These are phyloP conservation scores for Haplosporangium sp. DNA, from an alignment of 371 early-diverging fungal species.

Conservation along the genomic window DNA sequence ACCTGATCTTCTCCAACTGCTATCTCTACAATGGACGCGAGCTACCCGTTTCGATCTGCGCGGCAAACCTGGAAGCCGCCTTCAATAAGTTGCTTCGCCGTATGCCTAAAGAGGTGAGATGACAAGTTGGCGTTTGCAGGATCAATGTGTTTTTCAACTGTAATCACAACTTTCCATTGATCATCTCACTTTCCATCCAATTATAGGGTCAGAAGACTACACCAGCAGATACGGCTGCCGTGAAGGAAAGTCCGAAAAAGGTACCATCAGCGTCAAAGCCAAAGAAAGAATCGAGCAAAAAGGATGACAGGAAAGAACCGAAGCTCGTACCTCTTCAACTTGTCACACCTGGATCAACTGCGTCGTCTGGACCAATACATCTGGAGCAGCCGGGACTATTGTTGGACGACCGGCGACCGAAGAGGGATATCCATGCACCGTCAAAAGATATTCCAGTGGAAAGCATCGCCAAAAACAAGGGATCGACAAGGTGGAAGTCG, in stretches of 20 bases:
- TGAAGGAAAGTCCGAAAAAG: constrained; percentile 37
- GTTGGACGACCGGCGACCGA: constrained; percentile 71
- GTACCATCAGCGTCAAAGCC: constrained; percentile 27
- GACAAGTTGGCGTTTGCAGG: background rate
- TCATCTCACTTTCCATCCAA: background rate
- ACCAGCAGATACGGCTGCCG: constrained; percentile 8
- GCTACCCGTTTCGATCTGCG: constrained; percentile 79
- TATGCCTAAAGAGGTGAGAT: constrained; percentile 63
- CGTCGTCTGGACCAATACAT: background rate
- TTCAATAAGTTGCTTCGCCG: constrained; percentile 78
- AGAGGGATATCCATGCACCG: constrained; percentile 80
- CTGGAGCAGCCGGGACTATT: constrained; percentile 25
- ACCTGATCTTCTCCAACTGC: constrained; percentile 90
- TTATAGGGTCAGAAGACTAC: constrained; percentile 14
- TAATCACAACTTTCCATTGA: background rate
- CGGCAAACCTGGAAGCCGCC: constrained; percentile 77
- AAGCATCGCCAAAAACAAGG: constrained; percentile 55
- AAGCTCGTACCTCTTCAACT: constrained; percentile 32
- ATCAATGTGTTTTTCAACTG: too few species aligned
- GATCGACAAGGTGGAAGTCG: constrained; percentile 65
- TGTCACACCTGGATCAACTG: constrained; percentile 39
- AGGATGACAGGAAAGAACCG: constrained; percentile 29
- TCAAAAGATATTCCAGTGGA: constrained; percentile 46
- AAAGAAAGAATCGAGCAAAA: constrained; percentile 45
- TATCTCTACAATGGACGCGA: constrained; percentile 90